Evolutionary conservation across 1,139 yeast species (phyloP), one percentile per base, ranked within the genome.

Genomic region (Maudiozyma humilis): DNA sequence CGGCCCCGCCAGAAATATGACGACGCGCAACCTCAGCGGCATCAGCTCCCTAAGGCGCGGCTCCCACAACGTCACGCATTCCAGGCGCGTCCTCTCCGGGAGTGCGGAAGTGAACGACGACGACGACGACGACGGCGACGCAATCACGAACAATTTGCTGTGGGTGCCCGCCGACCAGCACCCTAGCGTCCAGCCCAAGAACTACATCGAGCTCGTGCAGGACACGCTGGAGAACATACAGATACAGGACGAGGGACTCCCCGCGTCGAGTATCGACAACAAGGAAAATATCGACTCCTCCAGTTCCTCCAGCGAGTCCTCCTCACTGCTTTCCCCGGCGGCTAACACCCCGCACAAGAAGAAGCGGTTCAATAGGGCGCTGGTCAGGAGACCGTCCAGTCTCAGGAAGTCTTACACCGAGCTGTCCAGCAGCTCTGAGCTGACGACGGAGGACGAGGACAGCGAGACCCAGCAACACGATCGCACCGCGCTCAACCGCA

Each of bases 141-240:
- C 32, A 3, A 30, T 45, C 10, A 49, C 57, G 7, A 53, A 67
- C 30, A 68, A 70, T 43, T 63, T 80, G 14, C 67, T 88, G 42
- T 89, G 98, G 98, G 96, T 91, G 1, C 96, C 97, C 0, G 97
- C 97, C 1, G 80, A 79, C 51, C 74, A 87, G 40, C 98, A 91
- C 60, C 97, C 98, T 1, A 91, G 84, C 57, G 77, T 91, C 15
- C 89, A 94, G 32, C 97, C 97, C 1, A 94, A 86, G 55, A 87
- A 85, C 55, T 91, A 88, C 73, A 76, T 82, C 53, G 76, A 79
- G 50, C 88, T 87, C 65, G 86, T 91, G 33, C 84, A 83, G 55
- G 74, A 78, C 42, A 83, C 91, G 19, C 80, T 88, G 16, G 82
- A 84, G 49, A 94, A 83, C 57, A 72, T 87, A 49, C 73, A 79